Evolutionary conservation across 1,284 basidiomycete genomes (phyloP), one percentile per base, ranked within the genome.

Genomic region (Gomphus bonarii): DNA sequence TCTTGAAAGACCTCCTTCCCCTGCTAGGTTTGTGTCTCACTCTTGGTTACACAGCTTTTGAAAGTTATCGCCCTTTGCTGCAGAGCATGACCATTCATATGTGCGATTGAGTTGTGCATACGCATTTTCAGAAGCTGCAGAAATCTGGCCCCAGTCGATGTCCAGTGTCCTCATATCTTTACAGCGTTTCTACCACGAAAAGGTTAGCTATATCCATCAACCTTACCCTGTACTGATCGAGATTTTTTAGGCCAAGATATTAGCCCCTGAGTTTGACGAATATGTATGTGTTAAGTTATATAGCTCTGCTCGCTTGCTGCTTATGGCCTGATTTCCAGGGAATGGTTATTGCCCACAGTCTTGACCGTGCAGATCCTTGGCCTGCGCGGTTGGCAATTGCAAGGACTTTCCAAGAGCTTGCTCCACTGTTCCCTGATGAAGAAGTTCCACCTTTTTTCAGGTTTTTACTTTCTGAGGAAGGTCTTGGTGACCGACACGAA

Each of bases 291-390:
- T 74, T 10, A 14, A 40, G 50, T 31, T 47, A 55, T 20, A 25
- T 1, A 20, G 38, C n/a, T 44, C 54, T 33, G 12, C 31, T 30
- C 22, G 20, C 36, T 47, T 36, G 31, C 53, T 14, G 30, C 43
- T 25, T 33, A 9, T 25, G 30, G 30, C 50, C 36, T 18, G 11
- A 11, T 28, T 33, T 50, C 7, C 63, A 92, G 88, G 95, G 97
- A 18, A 97, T 99, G 88, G 78, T 99, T 59, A 89, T 97, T 60
- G 84, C 91, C 28, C 81, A 86, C 63, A 97, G 88, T 50, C 72
- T 97, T n/a, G 86, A 94, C 66, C 82, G 90, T 36, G 74, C 82
- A n/a, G 97, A 99, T 70, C 95, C 95, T 4, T 99, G 91, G 91
- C 79, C 84, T 55, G 78, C 86, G 28, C 81, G 97, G 35, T 75